Base-by-base conservation (phyloP, 768 basidiomycete species). In the Hypsizygus marmoreus region DNA sequence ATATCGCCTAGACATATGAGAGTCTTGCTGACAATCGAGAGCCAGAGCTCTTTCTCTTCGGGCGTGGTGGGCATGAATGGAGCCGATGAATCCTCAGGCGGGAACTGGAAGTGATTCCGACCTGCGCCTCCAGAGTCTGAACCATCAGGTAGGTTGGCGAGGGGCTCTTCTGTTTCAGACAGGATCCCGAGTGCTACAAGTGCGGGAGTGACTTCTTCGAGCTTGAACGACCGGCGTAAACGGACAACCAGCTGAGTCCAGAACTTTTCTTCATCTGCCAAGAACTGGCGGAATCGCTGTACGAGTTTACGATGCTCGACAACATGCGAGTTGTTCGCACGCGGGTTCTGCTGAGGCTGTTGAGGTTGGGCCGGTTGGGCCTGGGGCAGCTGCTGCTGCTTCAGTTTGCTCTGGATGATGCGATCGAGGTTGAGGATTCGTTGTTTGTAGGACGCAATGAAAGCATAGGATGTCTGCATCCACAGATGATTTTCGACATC, bases 1-100 rank as follows among this genome's bases (percentile, higher is more conserved):
- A 99, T 85, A 59, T 99, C 97, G 9, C 97, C 97, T 7, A 95
- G 77, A 63, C 89, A 95, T 14, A 97, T 84, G 43, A 99, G 71
- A 6, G 88, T 84, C 69, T 95, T 97, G 70, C 85, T 88, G 32
- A 94, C 69, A 33, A 90, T 82, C 8, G 82, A 79, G n/a, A 95
- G 70, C 45, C 84, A 79, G 49, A 73, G 74, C 45, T 79, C 77
- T 40, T 79, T 80, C 56, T 87, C 80, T 22, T 73, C 74, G 9
- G 68, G 30, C 7, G 76, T 77, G 29, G 72, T 58, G 6, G 76
- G 70, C 22, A 62, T 56, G 20, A 66, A 62, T 14, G 68, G 60
- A n/a, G 56, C 53, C 1, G 69, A 60, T 28, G 59, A 53, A 40
- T 79, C 77, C 39, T 85, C 81, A 0, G 77, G 69, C 16, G 86